Percentiles rank a stretch among this genome's conserved stretches.
phyloP scores from a whole-genome alignment of 768 basidiomycete species.

The Aureoboletus auriporus region DNA sequence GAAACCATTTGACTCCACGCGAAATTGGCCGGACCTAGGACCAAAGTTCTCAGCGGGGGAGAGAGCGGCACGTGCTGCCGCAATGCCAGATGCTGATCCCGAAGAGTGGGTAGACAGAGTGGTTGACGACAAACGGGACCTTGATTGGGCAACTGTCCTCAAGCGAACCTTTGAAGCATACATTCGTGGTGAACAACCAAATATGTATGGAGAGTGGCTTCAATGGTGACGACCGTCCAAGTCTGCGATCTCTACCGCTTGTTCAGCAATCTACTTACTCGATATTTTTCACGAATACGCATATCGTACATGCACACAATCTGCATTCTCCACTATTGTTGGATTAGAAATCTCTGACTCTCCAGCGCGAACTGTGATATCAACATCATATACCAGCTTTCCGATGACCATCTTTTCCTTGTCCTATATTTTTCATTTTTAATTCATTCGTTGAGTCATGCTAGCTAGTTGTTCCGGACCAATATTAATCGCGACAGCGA shows the following conservation, averaged over 20 bases:
- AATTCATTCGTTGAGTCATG: constrained; percentile 16
- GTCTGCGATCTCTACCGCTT: constrained; percentile 9
- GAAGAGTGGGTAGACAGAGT: constrained; percentile 41
- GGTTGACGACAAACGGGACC: constrained; percentile 69
- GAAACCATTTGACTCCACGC: constrained; percentile 87
- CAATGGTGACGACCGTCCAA: constrained; percentile 37
- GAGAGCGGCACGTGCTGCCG: constrained; percentile 52
- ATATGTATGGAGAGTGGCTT: constrained; percentile 90
- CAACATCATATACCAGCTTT: constrained; percentile 27
- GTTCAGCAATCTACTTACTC: constrained; percentile 27
- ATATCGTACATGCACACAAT: constrained; percentile 25
- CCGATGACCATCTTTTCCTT: constrained; percentile 24
- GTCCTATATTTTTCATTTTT: constrained; percentile 20
- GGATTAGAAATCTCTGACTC: constrained; percentile 27
- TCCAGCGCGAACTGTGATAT: constrained; percentile 24
- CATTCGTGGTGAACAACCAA: constrained; percentile 85
- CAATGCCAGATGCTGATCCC: constrained; percentile 27
- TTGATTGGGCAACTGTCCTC: constrained; percentile 90
- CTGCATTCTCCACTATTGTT: constrained; percentile 27
- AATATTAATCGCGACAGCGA: constrained; percentile 2
- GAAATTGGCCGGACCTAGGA: constrained; percentile 97
- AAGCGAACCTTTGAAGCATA: constrained; percentile 96
- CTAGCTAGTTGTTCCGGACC: constrained; percentile 12
- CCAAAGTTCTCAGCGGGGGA: constrained; percentile 74
- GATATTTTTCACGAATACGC: constrained; percentile 23